Conservation (phyloP, 306 rosid species). For the Glycine soja region DNA sequence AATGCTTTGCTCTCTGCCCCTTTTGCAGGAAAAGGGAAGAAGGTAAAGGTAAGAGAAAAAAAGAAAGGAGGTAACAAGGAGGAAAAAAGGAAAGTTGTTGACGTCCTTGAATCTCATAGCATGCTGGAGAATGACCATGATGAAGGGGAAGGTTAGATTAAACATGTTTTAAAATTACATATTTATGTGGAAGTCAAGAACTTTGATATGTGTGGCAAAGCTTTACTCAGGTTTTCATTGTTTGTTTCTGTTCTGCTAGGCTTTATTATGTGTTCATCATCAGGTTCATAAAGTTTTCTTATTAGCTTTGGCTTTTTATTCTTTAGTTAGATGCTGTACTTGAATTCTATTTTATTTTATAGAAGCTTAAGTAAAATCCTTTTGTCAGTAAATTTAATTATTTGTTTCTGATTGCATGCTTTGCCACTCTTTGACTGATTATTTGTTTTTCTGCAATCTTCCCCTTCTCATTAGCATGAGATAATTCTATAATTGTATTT, state of each 20-base stretch:
- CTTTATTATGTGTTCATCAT: slow-evolving; percentile 12
- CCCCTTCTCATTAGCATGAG: slow-evolving; percentile 10
- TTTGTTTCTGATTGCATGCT: slow-evolving; percentile 21
- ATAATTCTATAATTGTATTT: background rate
- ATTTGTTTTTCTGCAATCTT: slow-evolving; percentile 22
- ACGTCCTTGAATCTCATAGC: slow-evolving; percentile 48
- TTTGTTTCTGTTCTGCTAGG: slow-evolving; percentile 8
- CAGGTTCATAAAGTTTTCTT: background rate
- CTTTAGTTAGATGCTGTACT: slow-evolving; percentile 1
- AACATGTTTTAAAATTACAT: background rate
- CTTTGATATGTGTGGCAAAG: background rate
- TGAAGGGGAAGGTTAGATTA: slow-evolving; percentile 63
- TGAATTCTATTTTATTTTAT: background rate
- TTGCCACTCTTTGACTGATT: background rate
- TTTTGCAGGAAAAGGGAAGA: slow-evolving; percentile 66
- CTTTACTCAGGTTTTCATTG: slow-evolving; percentile 14
- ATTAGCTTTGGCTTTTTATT: background rate
- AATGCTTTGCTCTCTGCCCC: slow-evolving; percentile 41
- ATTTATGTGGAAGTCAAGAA: slow-evolving; percentile 13
- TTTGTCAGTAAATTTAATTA: background rate
- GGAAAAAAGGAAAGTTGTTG: slow-evolving; percentile 54
- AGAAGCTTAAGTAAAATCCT: slow-evolving; percentile 8
- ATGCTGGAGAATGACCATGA: slow-evolving; percentile 48
- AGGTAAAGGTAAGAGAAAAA: slow-evolving; percentile 61
- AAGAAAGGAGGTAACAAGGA: slow-evolving; percentile 59